A percentile compares a stretch with the other conserved stretches of the same genome.
phyloP scores from a whole-genome alignment of 2,329 filamentous ascomycete species.

The Ascochyta clinopodiicola region DNA sequence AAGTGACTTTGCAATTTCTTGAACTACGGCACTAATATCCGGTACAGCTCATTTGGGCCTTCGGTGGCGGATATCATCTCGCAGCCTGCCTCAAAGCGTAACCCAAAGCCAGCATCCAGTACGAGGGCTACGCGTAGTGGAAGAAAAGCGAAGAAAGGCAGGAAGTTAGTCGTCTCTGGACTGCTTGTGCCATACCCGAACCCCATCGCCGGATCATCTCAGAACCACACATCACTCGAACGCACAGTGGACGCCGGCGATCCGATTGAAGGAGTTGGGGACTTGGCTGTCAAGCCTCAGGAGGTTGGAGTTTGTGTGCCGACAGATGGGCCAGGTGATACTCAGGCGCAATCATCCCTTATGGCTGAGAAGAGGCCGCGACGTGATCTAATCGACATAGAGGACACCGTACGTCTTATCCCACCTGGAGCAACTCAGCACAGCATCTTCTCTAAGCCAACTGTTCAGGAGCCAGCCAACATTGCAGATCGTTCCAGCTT shows the following conservation, averaged over 20 bases:
- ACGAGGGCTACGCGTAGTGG: neutral
- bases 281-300: neutral
- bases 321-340: neutral
- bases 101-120: neutral
- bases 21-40: neutral
- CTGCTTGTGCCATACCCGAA: neutral
- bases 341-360: neutral
- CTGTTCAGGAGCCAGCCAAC: neutral
- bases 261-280: neutral
- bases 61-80: neutral
- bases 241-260: neutral
- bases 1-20: neutral
- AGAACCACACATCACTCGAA: neutral
- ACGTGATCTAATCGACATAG: neutral
- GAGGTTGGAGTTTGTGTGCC: neutral
- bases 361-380: neutral
- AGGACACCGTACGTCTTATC: neutral
- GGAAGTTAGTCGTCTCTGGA: neutral
- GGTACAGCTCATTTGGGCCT: neutral
- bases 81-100: neutral
- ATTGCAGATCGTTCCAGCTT: neutral
- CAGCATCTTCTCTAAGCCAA: no score
- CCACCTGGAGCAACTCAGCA: neutral
- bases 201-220: neutral
- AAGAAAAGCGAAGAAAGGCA: neutral